Evolutionary conservation across 2,329 filamentous ascomycete genomes (phyloP).

Genomic region (Harringtonia aguacate): DNA sequence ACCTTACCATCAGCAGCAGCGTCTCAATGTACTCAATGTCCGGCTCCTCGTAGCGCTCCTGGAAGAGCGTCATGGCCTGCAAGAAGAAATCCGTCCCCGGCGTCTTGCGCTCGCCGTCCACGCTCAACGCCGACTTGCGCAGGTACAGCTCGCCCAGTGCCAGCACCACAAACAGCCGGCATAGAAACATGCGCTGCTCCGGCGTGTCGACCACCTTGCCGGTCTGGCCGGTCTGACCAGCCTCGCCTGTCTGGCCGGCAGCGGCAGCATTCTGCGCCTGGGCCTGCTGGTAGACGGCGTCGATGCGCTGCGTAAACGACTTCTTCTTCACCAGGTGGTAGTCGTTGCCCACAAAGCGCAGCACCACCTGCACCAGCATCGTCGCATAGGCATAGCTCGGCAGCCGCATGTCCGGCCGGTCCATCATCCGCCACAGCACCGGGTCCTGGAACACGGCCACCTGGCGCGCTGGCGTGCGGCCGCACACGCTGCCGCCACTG

Average conservation of each 20-base stretch:
- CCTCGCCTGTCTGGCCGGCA: too few species aligned
- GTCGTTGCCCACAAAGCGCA: constrained; percentile 1
- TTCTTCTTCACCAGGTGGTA: background rate
- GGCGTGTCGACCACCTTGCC: background rate
- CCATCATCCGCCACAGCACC: background rate
- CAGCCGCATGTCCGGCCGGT: background rate
- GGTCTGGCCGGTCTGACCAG: too few species aligned
- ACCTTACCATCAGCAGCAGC: constrained; percentile 19
- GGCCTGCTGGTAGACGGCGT: background rate
- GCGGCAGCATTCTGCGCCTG: too few species aligned
- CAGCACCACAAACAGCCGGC: background rate
- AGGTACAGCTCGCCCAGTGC: constrained; percentile 3
- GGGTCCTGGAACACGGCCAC: background rate
- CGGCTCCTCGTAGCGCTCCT: constrained; percentile 24
- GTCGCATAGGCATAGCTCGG: background rate
- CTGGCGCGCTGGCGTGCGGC: background rate
- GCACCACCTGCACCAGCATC: background rate
- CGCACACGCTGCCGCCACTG: too few species aligned
- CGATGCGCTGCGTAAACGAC: background rate
- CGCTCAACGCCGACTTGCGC: background rate
- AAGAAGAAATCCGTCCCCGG: constrained; percentile 25
- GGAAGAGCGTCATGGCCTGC: constrained; percentile 21
- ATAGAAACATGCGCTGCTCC: background rate
- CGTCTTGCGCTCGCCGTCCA: constrained; percentile 15
- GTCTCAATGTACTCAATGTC: constrained; percentile 25